Evolutionary conservation across 73 alveolate species (phyloP).

Genomic region (Tetrahymena malaccensis): DNA sequence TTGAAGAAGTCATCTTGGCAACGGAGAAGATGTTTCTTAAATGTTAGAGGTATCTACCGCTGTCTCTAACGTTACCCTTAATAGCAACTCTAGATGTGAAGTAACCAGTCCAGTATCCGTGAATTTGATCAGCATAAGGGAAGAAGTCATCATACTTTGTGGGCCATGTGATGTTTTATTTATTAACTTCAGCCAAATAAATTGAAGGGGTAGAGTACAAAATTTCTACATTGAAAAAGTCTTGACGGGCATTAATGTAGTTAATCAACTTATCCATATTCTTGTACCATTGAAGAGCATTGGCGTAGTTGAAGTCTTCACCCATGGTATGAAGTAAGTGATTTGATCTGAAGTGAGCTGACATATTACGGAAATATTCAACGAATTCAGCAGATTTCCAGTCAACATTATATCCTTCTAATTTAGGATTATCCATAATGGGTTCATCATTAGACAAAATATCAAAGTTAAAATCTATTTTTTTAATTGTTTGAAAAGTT

Average conservation of each 20-base stretch:
- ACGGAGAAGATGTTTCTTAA: constrained; percentile 4
- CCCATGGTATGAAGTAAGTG: constrained; percentile 66
- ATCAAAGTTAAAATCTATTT: neutral
- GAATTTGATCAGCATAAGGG: constrained; percentile 68
- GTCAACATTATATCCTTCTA: constrained; percentile 21
- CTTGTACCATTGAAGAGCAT: constrained; percentile 58
- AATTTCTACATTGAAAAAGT: constrained; percentile 21
- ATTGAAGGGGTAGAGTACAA: constrained; percentile 68
- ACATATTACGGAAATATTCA: constrained; percentile 45
- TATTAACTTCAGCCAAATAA: constrained; percentile 45
- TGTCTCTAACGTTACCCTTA: constrained; percentile 58
- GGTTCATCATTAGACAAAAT: neutral
- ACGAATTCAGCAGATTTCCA: constrained; percentile 43
- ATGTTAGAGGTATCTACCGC: constrained; percentile 23
- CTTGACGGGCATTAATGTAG: constrained; percentile 46
- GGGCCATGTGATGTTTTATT: constrained; percentile 39
- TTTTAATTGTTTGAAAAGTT: too few relatives aligned
- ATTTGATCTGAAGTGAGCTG: constrained; percentile 51
- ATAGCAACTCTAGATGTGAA: constrained; percentile 79
- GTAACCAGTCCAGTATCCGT: constrained; percentile 93
- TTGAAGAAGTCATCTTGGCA: neutral
- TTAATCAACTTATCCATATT: constrained; percentile 58
- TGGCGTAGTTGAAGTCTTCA: constrained; percentile 60
- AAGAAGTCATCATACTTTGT: constrained; percentile 67
- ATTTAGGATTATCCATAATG: constrained; percentile 30